Evolutionary conservation across 257 asterid species (phyloP).

Genomic region (Lycium barbarum): DNA sequence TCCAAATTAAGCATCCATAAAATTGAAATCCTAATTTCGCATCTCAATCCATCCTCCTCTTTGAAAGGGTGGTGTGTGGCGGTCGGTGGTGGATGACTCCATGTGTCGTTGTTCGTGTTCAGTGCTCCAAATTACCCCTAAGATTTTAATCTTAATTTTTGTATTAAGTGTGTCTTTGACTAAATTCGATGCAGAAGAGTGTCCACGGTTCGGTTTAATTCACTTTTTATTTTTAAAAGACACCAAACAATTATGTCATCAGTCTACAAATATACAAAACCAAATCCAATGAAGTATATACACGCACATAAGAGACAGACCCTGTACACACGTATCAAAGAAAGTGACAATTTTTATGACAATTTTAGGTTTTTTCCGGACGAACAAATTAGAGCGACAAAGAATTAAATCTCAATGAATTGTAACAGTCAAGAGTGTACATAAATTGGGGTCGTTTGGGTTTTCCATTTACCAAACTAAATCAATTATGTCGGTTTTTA

Average conservation of each 20-base stretch:
- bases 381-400: background rate
- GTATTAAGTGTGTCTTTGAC: background rate
- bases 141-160: background rate
- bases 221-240: background rate
- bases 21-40: too few relatives aligned
- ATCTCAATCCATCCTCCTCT: too few relatives aligned
- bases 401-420: background rate
- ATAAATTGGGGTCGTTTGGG: too few relatives aligned
- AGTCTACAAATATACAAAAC: background rate
- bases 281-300: background rate
- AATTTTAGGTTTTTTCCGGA: background rate
- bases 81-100: constrained; percentile 29
- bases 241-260: background rate
- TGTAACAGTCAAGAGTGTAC: too few relatives aligned
- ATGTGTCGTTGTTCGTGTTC: constrained; percentile 31
- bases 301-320: background rate
- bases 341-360: background rate
- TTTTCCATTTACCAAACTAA: too few relatives aligned
- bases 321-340: background rate
- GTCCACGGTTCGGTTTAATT: too few relatives aligned
- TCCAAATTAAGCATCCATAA: too few relatives aligned
- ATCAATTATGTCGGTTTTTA: too few relatives aligned
- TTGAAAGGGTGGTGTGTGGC: background rate
- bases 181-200: background rate
- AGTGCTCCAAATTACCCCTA: background rate